Conservation (phyloP, 345 rosid species). For the Alliaria petiolata region DNA sequence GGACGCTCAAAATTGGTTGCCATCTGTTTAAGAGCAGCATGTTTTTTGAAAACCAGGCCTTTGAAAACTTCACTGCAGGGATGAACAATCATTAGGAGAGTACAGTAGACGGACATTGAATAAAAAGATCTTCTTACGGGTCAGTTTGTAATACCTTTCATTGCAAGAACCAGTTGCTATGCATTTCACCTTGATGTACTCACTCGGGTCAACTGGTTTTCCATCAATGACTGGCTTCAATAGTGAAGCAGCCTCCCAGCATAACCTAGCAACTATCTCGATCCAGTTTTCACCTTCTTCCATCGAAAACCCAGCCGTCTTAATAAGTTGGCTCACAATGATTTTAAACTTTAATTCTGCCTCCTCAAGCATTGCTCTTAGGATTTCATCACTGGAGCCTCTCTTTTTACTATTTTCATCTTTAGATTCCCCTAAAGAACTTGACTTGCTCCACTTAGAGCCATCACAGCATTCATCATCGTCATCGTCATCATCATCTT, state of each 20-base stretch:
- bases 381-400: conserved; percentile 53
- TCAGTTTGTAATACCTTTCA: conserved; percentile 52
- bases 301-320: conserved; percentile 42
- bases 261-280: conserved; percentile 61
- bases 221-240: conserved; percentile 65
- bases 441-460: conserved; percentile 54
- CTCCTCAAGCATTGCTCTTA: conserved; percentile 56
- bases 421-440: conserved; percentile 42
- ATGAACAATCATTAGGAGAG: neutral
- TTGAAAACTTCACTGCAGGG: conserved; percentile 71
- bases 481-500: conserved; percentile 43
- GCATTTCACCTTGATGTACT: conserved; percentile 86
- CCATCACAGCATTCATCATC: conserved; percentile 72
- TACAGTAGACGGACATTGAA: neutral
- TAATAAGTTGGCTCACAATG: conserved; percentile 56
- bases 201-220: conserved; percentile 52
- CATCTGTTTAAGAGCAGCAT: conserved; percentile 98
- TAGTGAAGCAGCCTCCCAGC: conserved; percentile 88
- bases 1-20: conserved; percentile 71
- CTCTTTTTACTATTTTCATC: conserved; percentile 43
- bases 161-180: conserved; percentile 70
- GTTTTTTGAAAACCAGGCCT: conserved; percentile 93
- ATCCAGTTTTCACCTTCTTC: conserved; percentile 61
- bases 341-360: conserved; percentile 67
- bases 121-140: too few relatives aligned